These are phyloP conservation scores for Pythium utonaiense DNA, from an alignment of 352 stramenopile genomes.

Conservation along the genomic window DNA sequence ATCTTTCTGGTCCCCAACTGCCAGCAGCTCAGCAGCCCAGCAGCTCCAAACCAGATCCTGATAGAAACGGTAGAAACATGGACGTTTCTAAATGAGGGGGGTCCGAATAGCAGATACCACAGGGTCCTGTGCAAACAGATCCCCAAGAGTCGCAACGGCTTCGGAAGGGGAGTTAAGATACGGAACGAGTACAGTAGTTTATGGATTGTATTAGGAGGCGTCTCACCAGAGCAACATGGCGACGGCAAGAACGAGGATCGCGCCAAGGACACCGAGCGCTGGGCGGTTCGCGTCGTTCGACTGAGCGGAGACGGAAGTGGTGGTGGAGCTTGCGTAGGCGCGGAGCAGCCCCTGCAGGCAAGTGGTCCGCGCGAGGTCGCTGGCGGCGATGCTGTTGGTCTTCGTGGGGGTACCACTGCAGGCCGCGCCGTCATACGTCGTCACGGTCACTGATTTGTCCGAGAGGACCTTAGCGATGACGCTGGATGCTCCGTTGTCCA, in stretches of 20 bases:
- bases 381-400: conserved; percentile 19
- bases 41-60: conserved; percentile 12
- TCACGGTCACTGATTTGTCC: conserved; percentile 32
- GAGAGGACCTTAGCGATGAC: conserved; percentile 28
- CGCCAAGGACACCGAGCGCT: neutral
- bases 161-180: too few species aligned
- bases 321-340: conserved; percentile 9
- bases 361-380: neutral
- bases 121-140: neutral
- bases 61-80: conserved; percentile 10
- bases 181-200: too few species aligned
- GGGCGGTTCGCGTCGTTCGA: neutral
- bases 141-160: neutral
- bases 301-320: neutral
- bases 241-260: neutral
- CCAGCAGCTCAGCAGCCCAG: neutral
- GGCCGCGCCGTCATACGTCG: conserved; percentile 28
- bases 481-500: conserved; percentile 37
- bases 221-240: neutral
- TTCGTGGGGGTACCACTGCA: conserved; percentile 32
- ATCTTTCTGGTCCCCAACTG: neutral
- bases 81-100: too few species aligned
- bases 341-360: conserved; percentile 9
- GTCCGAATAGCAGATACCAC: too few species aligned
- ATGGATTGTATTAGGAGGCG: too few species aligned